Evolutionary conservation across 257 asterid species (phyloP).

Genomic region (Galeopsis tetrahit): DNA sequence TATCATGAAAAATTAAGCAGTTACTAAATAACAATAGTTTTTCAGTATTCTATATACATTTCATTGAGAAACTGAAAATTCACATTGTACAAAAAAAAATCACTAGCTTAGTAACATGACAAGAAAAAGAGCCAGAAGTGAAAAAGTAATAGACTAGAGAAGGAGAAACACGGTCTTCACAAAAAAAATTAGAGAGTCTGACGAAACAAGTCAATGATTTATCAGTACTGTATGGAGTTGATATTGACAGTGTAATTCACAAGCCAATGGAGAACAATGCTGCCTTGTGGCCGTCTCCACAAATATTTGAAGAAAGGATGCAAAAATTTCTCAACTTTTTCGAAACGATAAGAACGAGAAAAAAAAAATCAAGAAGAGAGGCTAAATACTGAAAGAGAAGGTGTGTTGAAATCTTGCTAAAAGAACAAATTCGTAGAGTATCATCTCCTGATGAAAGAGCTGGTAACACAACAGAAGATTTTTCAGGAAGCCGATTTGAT

Average conservation of each 20-base stretch:
- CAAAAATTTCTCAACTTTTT: neutral
- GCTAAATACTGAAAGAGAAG: neutral
- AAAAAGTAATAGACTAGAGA: no score
- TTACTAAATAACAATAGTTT: no score
- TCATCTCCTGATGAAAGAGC: neutral
- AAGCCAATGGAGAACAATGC: neutral
- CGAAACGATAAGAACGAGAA: neutral
- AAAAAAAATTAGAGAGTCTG: neutral
- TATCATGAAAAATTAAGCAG: no score
- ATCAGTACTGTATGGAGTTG: conserved; percentile 2
- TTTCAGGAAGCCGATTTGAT: no score
- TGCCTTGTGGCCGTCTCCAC: neutral
- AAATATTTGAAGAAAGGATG: neutral
- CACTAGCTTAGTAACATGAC: no score
- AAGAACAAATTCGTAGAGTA: neutral
- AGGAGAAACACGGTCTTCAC: no score
- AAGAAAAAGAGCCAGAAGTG: no score
- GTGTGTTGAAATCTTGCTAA: neutral
- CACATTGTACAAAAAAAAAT: no score
- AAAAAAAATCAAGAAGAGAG: neutral
- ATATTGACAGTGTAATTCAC: conserved; percentile 8
- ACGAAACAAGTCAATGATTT: conserved; percentile 28
- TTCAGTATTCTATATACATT: no score
- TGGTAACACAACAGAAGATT: neutral
- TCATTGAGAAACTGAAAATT: no score